Conservation (phyloP, 331 rosid species). For the Acacia pycnantha region DNA sequence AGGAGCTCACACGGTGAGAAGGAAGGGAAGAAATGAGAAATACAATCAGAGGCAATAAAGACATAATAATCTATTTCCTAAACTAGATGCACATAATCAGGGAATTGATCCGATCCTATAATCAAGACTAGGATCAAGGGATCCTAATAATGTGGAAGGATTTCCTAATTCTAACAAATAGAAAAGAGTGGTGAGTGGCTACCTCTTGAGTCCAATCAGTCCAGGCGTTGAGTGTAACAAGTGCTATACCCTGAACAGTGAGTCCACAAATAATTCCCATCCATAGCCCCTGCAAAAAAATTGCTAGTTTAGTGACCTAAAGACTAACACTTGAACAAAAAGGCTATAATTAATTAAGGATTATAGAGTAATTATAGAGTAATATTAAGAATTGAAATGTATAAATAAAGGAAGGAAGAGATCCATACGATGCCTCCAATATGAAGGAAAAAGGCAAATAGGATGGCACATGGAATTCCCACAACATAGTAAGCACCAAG, state of each 20-base stretch:
- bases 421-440: constrained; percentile 54
- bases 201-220: constrained; percentile 57
- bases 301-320: neutral
- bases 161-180: too few species aligned
- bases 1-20: too few species aligned
- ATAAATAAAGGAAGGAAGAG: neutral
- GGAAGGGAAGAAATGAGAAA: too few species aligned
- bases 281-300: constrained; percentile 54
- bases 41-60: too few species aligned
- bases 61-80: too few species aligned
- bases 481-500: constrained; percentile 65
- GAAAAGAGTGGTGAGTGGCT: neutral
- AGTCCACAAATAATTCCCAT: constrained; percentile 65
- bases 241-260: constrained; percentile 46
- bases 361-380: neutral
- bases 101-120: too few species aligned
- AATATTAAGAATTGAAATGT: neutral
- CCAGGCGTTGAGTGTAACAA: constrained; percentile 34
- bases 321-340: neutral
- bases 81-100: too few species aligned
- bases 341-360: neutral
- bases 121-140: too few species aligned
- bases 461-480: constrained; percentile 56
- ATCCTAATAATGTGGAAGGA: too few species aligned
- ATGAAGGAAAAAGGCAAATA: constrained; percentile 53